phyloP scores from a whole-genome alignment of 768 basidiomycete species.

The Kwoniella bestiolae region DNA sequence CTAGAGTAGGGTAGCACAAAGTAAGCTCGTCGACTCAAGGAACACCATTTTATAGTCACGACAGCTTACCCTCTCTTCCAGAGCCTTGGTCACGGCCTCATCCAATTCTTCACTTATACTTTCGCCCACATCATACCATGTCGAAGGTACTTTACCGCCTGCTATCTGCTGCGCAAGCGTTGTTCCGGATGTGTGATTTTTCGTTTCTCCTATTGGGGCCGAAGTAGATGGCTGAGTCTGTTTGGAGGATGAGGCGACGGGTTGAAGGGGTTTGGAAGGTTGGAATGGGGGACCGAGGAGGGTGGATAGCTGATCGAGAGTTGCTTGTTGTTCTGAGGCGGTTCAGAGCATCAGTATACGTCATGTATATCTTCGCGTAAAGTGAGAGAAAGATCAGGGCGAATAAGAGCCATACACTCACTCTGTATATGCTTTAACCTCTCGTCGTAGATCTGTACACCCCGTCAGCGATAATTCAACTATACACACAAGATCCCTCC shows the following conservation, averaged over 20 bases:
- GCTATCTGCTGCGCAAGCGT: constrained; percentile 30
- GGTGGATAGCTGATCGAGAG: constrained; percentile 79
- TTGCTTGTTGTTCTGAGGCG: constrained; percentile 65
- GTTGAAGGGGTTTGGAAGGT: constrained; percentile 56
- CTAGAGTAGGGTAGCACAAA: no score
- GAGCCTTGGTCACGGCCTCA: constrained; percentile 24
- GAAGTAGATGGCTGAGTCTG: constrained; percentile 26
- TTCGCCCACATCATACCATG: constrained; percentile 43
- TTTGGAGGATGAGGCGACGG: constrained; percentile 36
- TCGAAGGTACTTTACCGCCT: constrained; percentile 10
- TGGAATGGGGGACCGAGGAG: constrained; percentile 78
- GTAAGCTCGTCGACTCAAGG: no score
- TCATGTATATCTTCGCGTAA: no score
- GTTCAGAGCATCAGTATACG: not conserved
- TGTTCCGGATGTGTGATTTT: constrained; percentile 5
- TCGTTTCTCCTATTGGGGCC: not conserved
- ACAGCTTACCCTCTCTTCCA: constrained; percentile 42
- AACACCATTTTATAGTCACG: no score
- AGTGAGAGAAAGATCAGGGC: no score
- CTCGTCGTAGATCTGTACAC: constrained; percentile 38
- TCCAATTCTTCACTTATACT: constrained; percentile 33
- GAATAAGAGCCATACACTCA: constrained; percentile 45
- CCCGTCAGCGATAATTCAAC: constrained; percentile 3
- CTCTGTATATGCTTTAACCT: constrained; percentile 42
- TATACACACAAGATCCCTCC: not conserved